Evolutionary conservation across 2,329 filamentous ascomycete genomes (phyloP).

Genomic region (Cladosporium sp.): DNA sequence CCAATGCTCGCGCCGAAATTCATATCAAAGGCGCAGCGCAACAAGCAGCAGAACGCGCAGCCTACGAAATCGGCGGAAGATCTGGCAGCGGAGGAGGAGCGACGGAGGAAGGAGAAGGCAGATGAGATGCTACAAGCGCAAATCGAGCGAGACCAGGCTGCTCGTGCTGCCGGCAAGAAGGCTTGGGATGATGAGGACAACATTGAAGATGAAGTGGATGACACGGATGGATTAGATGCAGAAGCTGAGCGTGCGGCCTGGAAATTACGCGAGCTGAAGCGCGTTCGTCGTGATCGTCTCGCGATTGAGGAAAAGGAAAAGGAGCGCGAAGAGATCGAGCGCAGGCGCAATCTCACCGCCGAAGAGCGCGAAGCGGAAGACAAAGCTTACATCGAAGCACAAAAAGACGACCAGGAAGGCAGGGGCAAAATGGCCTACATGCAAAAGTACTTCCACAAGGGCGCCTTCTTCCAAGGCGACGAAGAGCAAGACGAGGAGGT

Average conservation of each 20-base stretch:
- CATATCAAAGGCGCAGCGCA: constrained; percentile 58
- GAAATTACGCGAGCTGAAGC: constrained; percentile 86
- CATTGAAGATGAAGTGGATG: constrained; percentile 75
- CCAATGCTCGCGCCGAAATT: constrained; percentile 62
- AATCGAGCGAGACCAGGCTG: constrained; percentile 73
- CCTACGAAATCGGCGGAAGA: constrained; percentile 34
- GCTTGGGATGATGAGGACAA: constrained; percentile 74
- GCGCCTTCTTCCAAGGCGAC: constrained; percentile 89
- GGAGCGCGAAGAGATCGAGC: constrained; percentile 84
- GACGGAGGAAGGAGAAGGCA: constrained; percentile 63
- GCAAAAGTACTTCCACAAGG: constrained; percentile 96
- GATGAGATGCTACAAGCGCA: constrained; percentile 84
- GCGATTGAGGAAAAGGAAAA: constrained; percentile 78
- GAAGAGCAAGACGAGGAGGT: constrained; percentile 53
- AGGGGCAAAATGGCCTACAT: constrained; percentile 82
- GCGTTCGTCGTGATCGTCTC: constrained; percentile 80
- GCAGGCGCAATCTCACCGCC: constrained; percentile 76
- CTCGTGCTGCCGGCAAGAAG: constrained; percentile 69
- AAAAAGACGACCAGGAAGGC: constrained; percentile 68
- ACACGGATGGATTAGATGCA: constrained; percentile 79
- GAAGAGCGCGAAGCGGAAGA: constrained; percentile 87
- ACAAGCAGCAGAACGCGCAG: constrained; percentile 33
- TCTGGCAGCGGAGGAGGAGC: constrained; percentile 45
- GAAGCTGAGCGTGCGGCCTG: constrained; percentile 87
- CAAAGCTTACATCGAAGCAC: constrained; percentile 66